Base-by-base conservation (phyloP, 169 alveolate genomes). In the Plasmodium gonderi region DNA sequence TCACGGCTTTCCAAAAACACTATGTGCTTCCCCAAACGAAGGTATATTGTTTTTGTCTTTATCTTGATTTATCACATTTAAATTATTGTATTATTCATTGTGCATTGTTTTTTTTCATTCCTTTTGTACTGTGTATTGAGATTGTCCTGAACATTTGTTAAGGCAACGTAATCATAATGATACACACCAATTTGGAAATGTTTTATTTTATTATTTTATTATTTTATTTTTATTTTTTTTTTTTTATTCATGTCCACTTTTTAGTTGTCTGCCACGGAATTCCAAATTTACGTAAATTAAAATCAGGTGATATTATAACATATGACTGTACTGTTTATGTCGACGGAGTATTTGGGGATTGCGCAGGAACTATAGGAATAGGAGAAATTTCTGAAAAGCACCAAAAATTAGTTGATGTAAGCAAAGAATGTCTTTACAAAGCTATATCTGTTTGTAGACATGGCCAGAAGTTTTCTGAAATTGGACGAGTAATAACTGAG, bases 1-100 rank as follows among this genome's bases (percentile, higher is more conserved):
- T 90, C 97, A 95, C 95, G 98, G 98, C 33, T 98, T 98, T 91
- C 99, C 99, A 2, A 97, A 97, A 92, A 97, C 98, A 64, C 97
- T 98, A 0, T 98, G 99, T 85, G 97, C 98, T 1, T 96, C 98
- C 8, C 99, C 98, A 26, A 98, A 98, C 94, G 99, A 98, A 79
- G 95, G 95, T 80, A 80, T n/a, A n/a, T n/a, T n/a, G n/a, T n/a
- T n/a, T n/a, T 29, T 42, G 54, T 33, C 23, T 42, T 54, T 31
- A n/a, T n/a, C n/a, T n/a, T n/a, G n/a, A n/a, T n/a, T n/a, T n/a
- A n/a, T n/a, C n/a, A n/a, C n/a, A n/a, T n/a, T n/a, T n/a, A n/a
- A n/a, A n/a, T n/a, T n/a, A n/a, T n/a, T n/a, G n/a, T n/a, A n/a
- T n/a, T n/a, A n/a, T n/a, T n/a, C n/a, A n/a, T n/a, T n/a, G n/a